Conservation (phyloP, 208 protist genomes). For the Acanthamoeba healyi region DNA sequence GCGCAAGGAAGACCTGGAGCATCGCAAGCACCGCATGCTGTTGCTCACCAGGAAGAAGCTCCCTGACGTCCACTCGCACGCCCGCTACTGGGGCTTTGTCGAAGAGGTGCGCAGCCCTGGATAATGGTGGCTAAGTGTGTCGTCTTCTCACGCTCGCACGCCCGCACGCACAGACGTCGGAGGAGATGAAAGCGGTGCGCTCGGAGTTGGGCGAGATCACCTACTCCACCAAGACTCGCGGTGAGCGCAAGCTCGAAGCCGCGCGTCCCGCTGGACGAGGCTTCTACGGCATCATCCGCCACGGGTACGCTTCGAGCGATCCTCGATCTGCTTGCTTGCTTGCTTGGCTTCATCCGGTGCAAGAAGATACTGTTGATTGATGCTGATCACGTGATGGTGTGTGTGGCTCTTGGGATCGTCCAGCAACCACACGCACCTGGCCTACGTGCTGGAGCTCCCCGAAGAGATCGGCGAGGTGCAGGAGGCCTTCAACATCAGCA, state of each 20-base stretch:
- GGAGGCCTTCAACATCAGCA: conserved; percentile 39
- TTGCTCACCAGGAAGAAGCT: not conserved
- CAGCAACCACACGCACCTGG: conserved; percentile 26
- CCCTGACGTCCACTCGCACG: conserved; percentile 1
- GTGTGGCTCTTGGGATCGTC: not conserved
- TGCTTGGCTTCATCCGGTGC: too few species aligned
- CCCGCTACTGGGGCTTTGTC: conserved; percentile 21
- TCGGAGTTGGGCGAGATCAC: not conserved
- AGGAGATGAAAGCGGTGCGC: not conserved
- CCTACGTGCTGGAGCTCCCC: conserved; percentile 18
- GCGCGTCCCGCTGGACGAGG: not conserved
- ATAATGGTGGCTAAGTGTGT: not conserved
- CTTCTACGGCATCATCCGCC: conserved; percentile 1
- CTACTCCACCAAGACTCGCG: conserved; percentile 6
- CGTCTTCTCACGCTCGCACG: not conserved
- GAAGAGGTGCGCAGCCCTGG: not conserved
- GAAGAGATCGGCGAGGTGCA: conserved; percentile 36
- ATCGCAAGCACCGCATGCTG: conserved; percentile 2
- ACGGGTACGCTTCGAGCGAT: too few species aligned
- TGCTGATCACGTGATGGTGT: too few species aligned
- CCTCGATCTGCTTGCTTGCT: too few species aligned
- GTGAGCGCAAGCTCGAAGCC: not conserved
- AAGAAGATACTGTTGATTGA: too few species aligned
- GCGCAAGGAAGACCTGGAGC: not conserved
- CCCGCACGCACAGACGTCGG: not conserved